Conservation (phyloP, 78 protist species). For the Dictyostelium intermedium region DNA sequence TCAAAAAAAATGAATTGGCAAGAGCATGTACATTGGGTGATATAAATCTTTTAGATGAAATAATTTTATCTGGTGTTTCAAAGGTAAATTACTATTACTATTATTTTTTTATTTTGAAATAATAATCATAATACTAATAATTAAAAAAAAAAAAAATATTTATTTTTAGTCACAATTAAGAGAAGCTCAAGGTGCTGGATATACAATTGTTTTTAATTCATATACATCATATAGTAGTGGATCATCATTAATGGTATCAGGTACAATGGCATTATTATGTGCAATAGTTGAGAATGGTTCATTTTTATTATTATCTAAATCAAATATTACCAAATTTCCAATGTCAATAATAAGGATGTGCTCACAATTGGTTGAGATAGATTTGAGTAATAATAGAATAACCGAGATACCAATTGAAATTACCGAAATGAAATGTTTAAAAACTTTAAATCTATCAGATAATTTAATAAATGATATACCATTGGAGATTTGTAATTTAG, state of each 20-base stretch:
- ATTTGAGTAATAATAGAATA: constrained; percentile 36
- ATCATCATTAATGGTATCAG: constrained; percentile 48
- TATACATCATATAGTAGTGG: constrained; percentile 63
- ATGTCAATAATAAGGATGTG: constrained; percentile 53
- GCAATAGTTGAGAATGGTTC: constrained; percentile 54
- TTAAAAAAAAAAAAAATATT: no score
- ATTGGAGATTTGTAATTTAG: constrained; percentile 39
- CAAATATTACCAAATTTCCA: constrained; percentile 24
- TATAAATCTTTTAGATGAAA: constrained; percentile 47
- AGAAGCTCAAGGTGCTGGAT: constrained; percentile 78
- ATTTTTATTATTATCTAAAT: constrained; percentile 14
- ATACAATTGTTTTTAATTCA: constrained; percentile 78
- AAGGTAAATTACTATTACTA: neutral
- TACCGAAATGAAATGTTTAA: neutral
- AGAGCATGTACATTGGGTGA: constrained; percentile 32
- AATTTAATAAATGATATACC: constrained; percentile 49
- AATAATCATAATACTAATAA: no score
- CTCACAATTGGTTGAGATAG: constrained; percentile 49
- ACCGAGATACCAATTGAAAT: constrained; percentile 36
- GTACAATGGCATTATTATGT: constrained; percentile 68
- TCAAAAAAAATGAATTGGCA: constrained; percentile 41
- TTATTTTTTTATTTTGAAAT: neutral
- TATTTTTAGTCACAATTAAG: constrained; percentile 39
- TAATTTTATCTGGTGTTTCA: constrained; percentile 61
- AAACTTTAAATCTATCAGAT: constrained; percentile 36